A percentile compares a stretch with the other conserved stretches of the same genome.
Conservation (phyloP, 2,329 filamentous ascomycete genomes). For the Stachybotrys elegans region DNA sequence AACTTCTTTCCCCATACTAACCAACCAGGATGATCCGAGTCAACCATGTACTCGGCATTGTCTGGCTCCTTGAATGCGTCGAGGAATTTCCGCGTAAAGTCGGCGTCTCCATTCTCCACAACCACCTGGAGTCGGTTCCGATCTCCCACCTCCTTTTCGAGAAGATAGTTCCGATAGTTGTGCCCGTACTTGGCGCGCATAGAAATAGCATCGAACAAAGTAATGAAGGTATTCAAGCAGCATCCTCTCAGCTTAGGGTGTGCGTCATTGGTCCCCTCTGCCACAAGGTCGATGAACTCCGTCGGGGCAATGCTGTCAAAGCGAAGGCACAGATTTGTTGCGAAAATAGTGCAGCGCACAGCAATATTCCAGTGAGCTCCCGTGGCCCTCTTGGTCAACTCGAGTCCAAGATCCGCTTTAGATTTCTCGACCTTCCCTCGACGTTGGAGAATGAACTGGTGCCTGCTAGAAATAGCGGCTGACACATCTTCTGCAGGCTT, state of each 20-base stretch:
- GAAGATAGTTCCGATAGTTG: slow-evolving; percentile 79
- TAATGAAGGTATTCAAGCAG: slow-evolving; percentile 73
- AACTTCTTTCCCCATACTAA: slow-evolving; percentile 90
- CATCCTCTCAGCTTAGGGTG: slow-evolving; percentile 80
- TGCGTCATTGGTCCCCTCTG: slow-evolving; percentile 78
- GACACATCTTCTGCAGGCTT: slow-evolving; percentile 62
- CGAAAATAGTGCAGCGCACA: slow-evolving; percentile 81
- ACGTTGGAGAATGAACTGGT: slow-evolving; percentile 69
- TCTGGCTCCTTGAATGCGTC: slow-evolving; percentile 66
- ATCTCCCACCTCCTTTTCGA: slow-evolving; percentile 68
- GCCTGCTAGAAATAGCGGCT: slow-evolving; percentile 52
- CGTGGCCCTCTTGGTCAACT: slow-evolving; percentile 72
- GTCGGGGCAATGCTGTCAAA: slow-evolving; percentile 82
- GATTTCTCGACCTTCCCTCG: slow-evolving; percentile 74
- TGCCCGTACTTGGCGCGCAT: slow-evolving; percentile 82
- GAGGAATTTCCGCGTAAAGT: slow-evolving; percentile 76
- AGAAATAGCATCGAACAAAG: slow-evolving; percentile 76
- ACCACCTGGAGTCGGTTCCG: slow-evolving; percentile 70
- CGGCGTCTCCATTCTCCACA: slow-evolving; percentile 66
- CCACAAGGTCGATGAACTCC: slow-evolving; percentile 77
- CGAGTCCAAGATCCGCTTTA: slow-evolving; percentile 74
- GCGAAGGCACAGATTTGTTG: slow-evolving; percentile 84
- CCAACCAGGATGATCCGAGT: slow-evolving; percentile 92
- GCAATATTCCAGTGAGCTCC: slow-evolving; percentile 96
- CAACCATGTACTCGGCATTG: slow-evolving; percentile 77